phyloP scores from a whole-genome alignment of 2,329 filamentous ascomycete species.

The Mycocentrospora acerina region DNA sequence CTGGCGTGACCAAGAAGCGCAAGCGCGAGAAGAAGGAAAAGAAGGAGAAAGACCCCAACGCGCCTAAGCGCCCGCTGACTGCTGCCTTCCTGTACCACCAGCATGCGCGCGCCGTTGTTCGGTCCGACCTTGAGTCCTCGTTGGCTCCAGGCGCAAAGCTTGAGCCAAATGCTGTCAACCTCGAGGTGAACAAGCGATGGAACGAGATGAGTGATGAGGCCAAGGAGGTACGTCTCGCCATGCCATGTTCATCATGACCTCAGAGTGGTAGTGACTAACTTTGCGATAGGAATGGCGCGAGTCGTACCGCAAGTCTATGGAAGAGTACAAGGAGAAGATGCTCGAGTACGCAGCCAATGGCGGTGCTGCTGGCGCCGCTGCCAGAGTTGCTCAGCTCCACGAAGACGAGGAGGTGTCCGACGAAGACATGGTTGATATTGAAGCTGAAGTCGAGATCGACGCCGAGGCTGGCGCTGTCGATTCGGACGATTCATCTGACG shows the following conservation, averaged over 20 bases:
- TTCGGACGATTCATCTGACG: conserved; percentile 44
- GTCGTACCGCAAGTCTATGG: conserved; percentile 56
- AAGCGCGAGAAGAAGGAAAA: conserved; percentile 85
- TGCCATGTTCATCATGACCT: conserved; percentile 7
- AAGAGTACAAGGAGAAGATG: conserved; percentile 58
- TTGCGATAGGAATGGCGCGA: conserved; percentile 41
- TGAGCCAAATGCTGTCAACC: conserved; percentile 82
- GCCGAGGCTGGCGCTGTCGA: conserved; percentile 38
- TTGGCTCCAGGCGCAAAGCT: conserved; percentile 65
- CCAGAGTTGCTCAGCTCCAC: conserved; percentile 35
- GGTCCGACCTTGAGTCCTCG: conserved; percentile 58
- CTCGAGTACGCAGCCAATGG: conserved; percentile 57
- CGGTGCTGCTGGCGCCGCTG: conserved; percentile 38
- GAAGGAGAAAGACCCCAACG: conserved; percentile 75
- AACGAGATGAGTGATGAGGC: conserved; percentile 71
- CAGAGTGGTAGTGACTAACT: background rate
- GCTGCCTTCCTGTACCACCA: conserved; percentile 96
- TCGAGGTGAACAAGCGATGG: conserved; percentile 87
- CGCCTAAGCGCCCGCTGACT: conserved; percentile 89
- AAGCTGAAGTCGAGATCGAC: conserved; percentile 39
- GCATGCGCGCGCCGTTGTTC: conserved; percentile 79
- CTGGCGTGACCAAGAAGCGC: conserved; percentile 23
- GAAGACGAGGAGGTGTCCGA: conserved; percentile 37
- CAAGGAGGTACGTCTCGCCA: conserved; percentile 69
- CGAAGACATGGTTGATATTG: conserved; percentile 4